A percentile compares a stretch with the other conserved stretches of the same genome.
These are phyloP conservation scores for Dothistroma pini DNA, from an alignment of 2,329 filamentous ascomycete genomes.

Conservation along the genomic window DNA sequence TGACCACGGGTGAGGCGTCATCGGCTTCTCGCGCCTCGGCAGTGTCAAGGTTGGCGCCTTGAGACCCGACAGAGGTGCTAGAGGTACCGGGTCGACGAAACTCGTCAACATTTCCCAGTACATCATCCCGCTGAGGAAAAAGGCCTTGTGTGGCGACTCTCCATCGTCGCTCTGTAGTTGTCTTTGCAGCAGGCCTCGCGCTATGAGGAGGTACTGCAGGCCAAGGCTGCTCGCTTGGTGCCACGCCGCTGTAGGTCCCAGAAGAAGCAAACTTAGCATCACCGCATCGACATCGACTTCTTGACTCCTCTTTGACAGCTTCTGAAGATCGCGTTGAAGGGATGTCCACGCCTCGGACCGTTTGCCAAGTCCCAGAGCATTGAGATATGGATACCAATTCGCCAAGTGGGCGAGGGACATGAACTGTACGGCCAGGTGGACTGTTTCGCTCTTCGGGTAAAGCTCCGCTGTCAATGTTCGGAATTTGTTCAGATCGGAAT, in stretches of 20 bases:
- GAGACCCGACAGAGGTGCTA: slow-evolving; percentile 38
- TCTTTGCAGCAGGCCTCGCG: slow-evolving; percentile 42
- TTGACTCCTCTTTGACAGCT: slow-evolving; percentile 41
- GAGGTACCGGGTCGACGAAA: slow-evolving; percentile 42
- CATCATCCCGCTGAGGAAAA: slow-evolving; percentile 55
- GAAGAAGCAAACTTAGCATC: slow-evolving; percentile 55
- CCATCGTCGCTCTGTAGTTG: slow-evolving; percentile 40
- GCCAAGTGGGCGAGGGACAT: slow-evolving; percentile 61
- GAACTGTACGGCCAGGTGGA: slow-evolving; percentile 50
- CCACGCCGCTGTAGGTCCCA: slow-evolving; percentile 59
- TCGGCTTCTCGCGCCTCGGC: slow-evolving; percentile 29
- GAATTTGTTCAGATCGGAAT: slow-evolving; percentile 60
- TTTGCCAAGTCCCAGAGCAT: slow-evolving; percentile 48
- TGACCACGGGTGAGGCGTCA: slow-evolving; percentile 49
- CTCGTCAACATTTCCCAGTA: slow-evolving; percentile 59
- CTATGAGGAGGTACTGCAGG: slow-evolving; percentile 50
- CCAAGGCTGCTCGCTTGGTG: slow-evolving; percentile 56
- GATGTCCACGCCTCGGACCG: slow-evolving; percentile 52
- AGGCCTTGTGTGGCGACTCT: slow-evolving; percentile 30
- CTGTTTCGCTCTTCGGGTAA: slow-evolving; percentile 57
- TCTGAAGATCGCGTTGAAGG: slow-evolving; percentile 47
- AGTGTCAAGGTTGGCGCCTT: slow-evolving; percentile 21
- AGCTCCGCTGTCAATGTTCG: slow-evolving; percentile 55
- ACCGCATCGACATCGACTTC: slow-evolving; percentile 45
- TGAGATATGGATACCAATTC: slow-evolving; percentile 55